Evolutionary conservation across 306 rosid species (phyloP).

Genomic region (Castanea mollissima): DNA sequence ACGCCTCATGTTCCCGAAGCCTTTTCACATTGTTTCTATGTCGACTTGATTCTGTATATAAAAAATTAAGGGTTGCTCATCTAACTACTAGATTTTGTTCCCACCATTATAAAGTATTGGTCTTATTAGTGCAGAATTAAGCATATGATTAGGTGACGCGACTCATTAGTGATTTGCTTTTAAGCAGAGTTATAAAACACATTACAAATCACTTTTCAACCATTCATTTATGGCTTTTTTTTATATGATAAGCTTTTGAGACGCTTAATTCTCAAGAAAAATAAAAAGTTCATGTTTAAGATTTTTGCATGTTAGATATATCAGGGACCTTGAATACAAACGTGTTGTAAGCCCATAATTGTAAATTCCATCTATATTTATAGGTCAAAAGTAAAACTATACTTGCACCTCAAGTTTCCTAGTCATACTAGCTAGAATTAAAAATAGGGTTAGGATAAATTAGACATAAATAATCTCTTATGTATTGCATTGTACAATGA

Average conservation of each 20-base stretch:
- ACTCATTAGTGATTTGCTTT: background rate
- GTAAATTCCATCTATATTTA: no score
- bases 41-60: constrained; percentile 30
- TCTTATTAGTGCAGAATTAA: constrained; percentile 20
- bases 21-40: constrained; percentile 41
- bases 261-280: no score
- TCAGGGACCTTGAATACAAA: no score
- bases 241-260: background rate
- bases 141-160: constrained; percentile 30
- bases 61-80: constrained; percentile 38
- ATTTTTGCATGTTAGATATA: no score
- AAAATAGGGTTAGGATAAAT: no score
- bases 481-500: no score
- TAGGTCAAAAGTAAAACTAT: no score
- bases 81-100: constrained; percentile 57
- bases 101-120: constrained; percentile 20
- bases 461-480: no score
- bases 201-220: background rate
- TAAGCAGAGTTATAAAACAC: background rate
- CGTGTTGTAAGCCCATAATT: no score
- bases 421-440: no score
- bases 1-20: constrained; percentile 62
- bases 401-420: no score
- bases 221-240: background rate
- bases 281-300: no score